Evolutionary conservation across 2,329 filamentous ascomycete species (phyloP), one percentile per base, ranked within the genome.

Genomic region (Chaetomium strumarium): DNA sequence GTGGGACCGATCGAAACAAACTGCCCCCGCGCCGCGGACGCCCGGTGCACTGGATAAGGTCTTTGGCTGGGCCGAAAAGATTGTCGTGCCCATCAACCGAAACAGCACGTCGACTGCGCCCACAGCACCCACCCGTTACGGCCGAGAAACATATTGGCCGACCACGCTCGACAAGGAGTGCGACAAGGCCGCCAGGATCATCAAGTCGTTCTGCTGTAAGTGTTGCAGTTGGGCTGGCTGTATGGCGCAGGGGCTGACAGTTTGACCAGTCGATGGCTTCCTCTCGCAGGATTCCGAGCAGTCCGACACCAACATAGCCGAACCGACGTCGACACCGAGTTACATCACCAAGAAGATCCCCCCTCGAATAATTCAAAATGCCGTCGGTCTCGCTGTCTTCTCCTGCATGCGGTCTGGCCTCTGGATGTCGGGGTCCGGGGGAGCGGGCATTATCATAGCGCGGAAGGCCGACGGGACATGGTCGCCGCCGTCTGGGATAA

Each of bases 351-450:
- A 92, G 70, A 93, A 90, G 72, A 96, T 97, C 29, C 92, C 92
- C 0, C 75, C 84, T 52, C 80, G 85, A 64, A 89, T 96, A 52
- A 89, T 97, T 61, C 83, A 88, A 65, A 88, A 93, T 70, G 90
- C 91, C 29, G 90, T 92, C 60, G 92, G 90, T 11, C 79, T 97
- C 53, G 91, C 90, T 50, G 88, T 97, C 60, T 96, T 96, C 72
- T 96, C 91, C 1, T 95, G 90, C 30, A 95, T 96, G 90, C 85
- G 92, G 55, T 92, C 89, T 13, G 92, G 92, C 12, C 74, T 96
- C 31, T 96, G 91, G 88, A 78, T 95, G 61, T 92, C 88, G 42
- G 92, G 92, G 42, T 91, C 90, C 14, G 91, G 91, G 29, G 92
- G 92, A 37, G 92, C 89, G 52, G 92, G 92, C 46, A 80, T 97